A percentile compares a stretch with the other conserved stretches of the same genome.
Evolutionary conservation across 331 rosid species (phyloP).

Genomic region (Saraca asoca): DNA sequence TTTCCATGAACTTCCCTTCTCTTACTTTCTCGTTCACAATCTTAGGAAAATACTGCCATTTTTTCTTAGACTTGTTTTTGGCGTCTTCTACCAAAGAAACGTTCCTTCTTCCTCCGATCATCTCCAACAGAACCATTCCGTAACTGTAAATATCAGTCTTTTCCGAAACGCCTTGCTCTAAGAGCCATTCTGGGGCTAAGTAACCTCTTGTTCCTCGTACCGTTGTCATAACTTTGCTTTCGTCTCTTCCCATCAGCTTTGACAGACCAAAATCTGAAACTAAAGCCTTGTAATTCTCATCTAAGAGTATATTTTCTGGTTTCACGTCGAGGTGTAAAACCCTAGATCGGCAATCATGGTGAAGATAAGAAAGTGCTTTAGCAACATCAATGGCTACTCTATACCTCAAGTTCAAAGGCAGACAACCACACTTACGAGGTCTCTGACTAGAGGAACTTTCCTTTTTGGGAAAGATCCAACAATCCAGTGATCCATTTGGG

Average conservation of each 20-base stretch:
- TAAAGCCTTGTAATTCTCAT: constrained; percentile 61
- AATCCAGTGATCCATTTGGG: constrained; percentile 76
- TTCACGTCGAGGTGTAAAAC: constrained; percentile 88
- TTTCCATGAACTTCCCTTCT: constrained; percentile 73
- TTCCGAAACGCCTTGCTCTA: constrained; percentile 79
- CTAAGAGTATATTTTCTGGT: constrained; percentile 86
- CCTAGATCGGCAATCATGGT: constrained; percentile 79
- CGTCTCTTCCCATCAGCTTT: constrained; percentile 70
- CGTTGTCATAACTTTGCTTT: constrained; percentile 64
- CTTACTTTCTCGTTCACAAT: constrained; percentile 64
- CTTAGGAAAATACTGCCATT: constrained; percentile 69
- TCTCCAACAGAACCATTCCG: constrained; percentile 88
- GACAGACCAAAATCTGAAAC: constrained; percentile 88
- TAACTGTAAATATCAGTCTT: constrained; percentile 78
- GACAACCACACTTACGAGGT: constrained; percentile 52
- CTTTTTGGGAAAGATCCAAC: constrained; percentile 69
- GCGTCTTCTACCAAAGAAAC: constrained; percentile 48
- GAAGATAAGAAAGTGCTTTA: constrained; percentile 71
- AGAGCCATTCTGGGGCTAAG: constrained; percentile 89
- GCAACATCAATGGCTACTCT: constrained; percentile 80
- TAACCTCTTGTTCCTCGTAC: constrained; percentile 89
- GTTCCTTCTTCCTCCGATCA: constrained; percentile 77
- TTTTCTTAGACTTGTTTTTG: constrained; percentile 40
- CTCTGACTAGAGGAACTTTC: neutral
- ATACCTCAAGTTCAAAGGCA: constrained; percentile 70